These are phyloP conservation scores for Botrytis paeoniae DNA, from an alignment of 2,329 filamentous ascomycete species.

Conservation along the genomic window DNA sequence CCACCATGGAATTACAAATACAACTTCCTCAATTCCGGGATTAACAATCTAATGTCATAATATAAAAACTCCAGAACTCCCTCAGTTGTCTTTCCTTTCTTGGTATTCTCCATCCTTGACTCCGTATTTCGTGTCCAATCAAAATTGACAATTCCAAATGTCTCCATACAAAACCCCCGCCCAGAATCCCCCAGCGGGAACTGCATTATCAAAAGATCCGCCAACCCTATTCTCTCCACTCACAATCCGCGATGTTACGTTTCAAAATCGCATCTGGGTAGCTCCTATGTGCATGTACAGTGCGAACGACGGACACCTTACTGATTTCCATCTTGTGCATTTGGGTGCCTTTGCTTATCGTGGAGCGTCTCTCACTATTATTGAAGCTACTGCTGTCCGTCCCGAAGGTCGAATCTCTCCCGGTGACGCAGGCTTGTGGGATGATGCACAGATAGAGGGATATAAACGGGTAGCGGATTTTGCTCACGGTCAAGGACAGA, in stretches of 20 bases:
- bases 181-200: slow-evolving; percentile 34
- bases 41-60: neutral
- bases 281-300: slow-evolving; percentile 48
- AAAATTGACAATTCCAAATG: neutral
- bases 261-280: slow-evolving; percentile 47
- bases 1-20: slow-evolving; percentile 8
- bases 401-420: slow-evolving; percentile 38
- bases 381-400: slow-evolving; percentile 39
- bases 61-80: neutral
- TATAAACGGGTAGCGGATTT: slow-evolving; percentile 42
- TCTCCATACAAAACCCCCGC: neutral
- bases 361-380: slow-evolving; percentile 38
- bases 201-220: slow-evolving; percentile 32
- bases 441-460: slow-evolving; percentile 40
- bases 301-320: slow-evolving; percentile 35
- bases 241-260: slow-evolving; percentile 43
- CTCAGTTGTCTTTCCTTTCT: neutral
- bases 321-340: slow-evolving; percentile 38
- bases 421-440: slow-evolving; percentile 38
- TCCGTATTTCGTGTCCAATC: neutral
- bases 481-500: slow-evolving; percentile 52
- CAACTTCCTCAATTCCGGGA: neutral
- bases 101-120: neutral
- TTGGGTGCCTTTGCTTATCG: slow-evolving; percentile 36
- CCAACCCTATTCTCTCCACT: slow-evolving; percentile 45